Evolutionary conservation across 1,139 yeast genomes (phyloP).

Genomic region (Pichia inconspicua): DNA sequence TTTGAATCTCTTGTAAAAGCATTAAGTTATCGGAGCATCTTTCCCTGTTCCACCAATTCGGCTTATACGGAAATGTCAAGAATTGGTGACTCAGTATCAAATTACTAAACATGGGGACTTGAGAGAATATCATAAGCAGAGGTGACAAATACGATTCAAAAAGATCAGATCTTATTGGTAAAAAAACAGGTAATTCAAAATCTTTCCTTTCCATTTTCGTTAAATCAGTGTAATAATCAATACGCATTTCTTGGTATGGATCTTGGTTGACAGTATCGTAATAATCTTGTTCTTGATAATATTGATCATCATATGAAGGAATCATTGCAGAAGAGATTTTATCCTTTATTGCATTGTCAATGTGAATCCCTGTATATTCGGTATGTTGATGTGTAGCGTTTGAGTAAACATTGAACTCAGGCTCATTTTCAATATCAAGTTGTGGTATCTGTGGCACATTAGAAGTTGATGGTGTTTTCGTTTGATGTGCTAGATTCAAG

Average conservation of each 20-base stretch:
- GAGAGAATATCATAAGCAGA: constrained; percentile 35
- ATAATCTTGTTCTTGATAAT: not conserved
- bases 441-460: constrained; percentile 9
- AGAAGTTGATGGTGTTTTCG: constrained; percentile 5
- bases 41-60: constrained; percentile 39
- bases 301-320: not conserved
- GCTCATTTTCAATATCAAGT: constrained; percentile 1
- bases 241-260: not conserved
- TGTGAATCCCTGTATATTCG: not conserved
- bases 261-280: not conserved
- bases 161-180: constrained; percentile 30
- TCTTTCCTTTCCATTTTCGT: constrained; percentile 17
- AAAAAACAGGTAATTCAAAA: constrained; percentile 29
- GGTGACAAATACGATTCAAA: constrained; percentile 34
- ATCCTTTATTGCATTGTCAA: constrained; percentile 6
- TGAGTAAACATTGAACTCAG: not conserved
- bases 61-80: constrained; percentile 32
- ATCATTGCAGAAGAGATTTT: constrained; percentile 1
- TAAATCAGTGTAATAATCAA: constrained; percentile 27
- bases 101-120: constrained; percentile 34
- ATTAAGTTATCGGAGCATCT: constrained; percentile 18
- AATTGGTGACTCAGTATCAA: constrained; percentile 30
- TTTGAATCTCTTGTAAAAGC: constrained; percentile 32
- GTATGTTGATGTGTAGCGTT: not conserved
- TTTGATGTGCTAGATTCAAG: constrained; percentile 5